A percentile compares a stretch with the other conserved stretches of the same genome.
Evolutionary conservation across 768 basidiomycete genomes (phyloP).

Genomic region (Strobilomyces echinocephalus): DNA sequence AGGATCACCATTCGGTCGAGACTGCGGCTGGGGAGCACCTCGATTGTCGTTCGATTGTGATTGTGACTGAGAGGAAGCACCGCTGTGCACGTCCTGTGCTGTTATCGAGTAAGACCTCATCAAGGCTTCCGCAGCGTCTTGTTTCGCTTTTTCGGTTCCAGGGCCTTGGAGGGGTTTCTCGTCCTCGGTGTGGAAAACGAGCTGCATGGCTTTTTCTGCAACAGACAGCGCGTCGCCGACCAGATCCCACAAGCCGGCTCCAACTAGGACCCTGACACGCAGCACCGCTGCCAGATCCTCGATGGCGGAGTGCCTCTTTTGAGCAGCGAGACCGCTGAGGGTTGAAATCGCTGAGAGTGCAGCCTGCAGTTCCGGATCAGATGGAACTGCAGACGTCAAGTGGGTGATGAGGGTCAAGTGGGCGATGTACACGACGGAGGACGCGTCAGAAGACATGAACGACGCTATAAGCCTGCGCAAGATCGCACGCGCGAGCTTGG

Average conservation of each 20-base stretch:
- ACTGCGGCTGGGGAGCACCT: background rate
- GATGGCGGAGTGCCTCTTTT: conserved; percentile 39
- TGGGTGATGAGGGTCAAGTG: conserved; percentile 53
- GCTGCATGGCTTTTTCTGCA: conserved; percentile 48
- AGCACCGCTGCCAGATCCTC: conserved; percentile 50
- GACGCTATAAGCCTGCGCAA: conserved; percentile 51
- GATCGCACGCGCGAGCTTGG: conserved; percentile 56
- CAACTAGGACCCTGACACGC: conserved; percentile 52
- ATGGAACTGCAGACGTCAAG: conserved; percentile 25
- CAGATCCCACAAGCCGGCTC: conserved; percentile 50
- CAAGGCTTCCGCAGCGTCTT: conserved; percentile 9
- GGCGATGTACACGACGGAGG: conserved; percentile 48
- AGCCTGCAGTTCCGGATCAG: conserved; percentile 24
- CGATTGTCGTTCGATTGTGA: background rate
- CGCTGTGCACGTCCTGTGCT: conserved; percentile 24
- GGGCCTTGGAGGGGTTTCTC: conserved; percentile 1
- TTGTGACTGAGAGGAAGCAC: conserved; percentile 19
- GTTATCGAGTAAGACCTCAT: conserved; percentile 30
- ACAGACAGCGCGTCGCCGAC: conserved; percentile 44
- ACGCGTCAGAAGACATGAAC: conserved; percentile 44
- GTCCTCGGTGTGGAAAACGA: conserved; percentile 28
- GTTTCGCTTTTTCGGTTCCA: conserved; percentile 9
- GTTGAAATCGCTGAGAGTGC: conserved; percentile 32
- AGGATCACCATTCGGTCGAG: background rate
- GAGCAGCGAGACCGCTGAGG: conserved; percentile 29